Percentiles rank a stretch among this genome's conserved stretches.
Evolutionary conservation across 768 basidiomycete genomes (phyloP).

Genomic region (Tricholoma flavovirens): DNA sequence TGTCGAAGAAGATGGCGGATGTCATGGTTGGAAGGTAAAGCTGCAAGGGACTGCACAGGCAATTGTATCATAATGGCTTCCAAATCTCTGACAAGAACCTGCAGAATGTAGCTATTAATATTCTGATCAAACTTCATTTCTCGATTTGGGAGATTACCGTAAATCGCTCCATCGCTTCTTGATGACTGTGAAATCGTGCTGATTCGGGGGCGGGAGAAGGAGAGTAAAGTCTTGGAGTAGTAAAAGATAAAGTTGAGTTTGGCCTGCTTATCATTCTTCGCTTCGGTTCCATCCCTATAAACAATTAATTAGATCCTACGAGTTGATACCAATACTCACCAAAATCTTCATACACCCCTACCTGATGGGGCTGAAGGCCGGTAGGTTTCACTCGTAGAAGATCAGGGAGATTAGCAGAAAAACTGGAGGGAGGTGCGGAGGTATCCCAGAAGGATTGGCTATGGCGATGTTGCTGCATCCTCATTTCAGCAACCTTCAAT

Average conservation of each 20-base stretch:
- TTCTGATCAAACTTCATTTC: not conserved
- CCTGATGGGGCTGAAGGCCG: slow-evolving; percentile 78
- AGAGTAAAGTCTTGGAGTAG: slow-evolving; percentile 43
- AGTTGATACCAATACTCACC: slow-evolving; percentile 35
- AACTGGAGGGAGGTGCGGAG: slow-evolving; percentile 61
- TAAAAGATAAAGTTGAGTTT: slow-evolving; percentile 64
- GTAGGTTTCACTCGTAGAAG: slow-evolving; percentile 78
- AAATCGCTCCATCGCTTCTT: slow-evolving; percentile 89
- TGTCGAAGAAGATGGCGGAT: slow-evolving; percentile 81
- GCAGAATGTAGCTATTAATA: slow-evolving; percentile 1
- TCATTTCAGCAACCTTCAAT: not conserved
- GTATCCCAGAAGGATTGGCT: slow-evolving; percentile 89
- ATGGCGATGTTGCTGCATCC: slow-evolving; percentile 46
- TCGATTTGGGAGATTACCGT: slow-evolving; percentile 31
- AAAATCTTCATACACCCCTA: slow-evolving; percentile 94
- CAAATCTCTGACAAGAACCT: slow-evolving; percentile 56
- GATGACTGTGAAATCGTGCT: slow-evolving; percentile 50
- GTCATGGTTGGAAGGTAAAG: slow-evolving; percentile 78
- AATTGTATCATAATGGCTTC: slow-evolving; percentile 76
- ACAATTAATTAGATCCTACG: slow-evolving; percentile 5
- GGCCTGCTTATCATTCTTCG: slow-evolving; percentile 59
- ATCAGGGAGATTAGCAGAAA: slow-evolving; percentile 75
- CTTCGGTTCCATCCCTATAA: slow-evolving; percentile 49
- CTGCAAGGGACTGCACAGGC: slow-evolving; percentile 61
- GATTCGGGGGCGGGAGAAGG: slow-evolving; percentile 63